Conservation (phyloP, 306 rosid species). For the Lotus japonicus region DNA sequence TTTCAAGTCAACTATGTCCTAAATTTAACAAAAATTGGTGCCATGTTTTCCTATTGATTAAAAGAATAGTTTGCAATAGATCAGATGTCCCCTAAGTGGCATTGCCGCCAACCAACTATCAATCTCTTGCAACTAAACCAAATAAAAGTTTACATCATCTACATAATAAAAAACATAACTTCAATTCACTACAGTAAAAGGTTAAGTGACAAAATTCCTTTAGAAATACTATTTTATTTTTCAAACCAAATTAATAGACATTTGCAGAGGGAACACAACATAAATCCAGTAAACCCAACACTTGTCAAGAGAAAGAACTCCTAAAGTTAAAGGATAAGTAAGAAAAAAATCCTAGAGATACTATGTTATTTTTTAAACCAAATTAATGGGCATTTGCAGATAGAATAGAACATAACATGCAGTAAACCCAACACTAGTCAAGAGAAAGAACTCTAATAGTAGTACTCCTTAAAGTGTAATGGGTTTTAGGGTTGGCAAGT, state of each 20-base stretch:
- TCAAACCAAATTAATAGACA: background rate
- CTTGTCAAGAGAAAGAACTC: background rate
- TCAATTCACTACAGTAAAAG: slow-evolving; percentile 8
- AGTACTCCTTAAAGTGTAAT: background rate
- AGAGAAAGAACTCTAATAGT: background rate
- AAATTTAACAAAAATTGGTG: background rate
- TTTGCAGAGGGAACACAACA: no score
- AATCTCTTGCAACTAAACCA: slow-evolving; percentile 13
- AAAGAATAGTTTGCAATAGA: background rate
- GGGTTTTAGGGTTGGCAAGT: no score
- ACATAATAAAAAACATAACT: background rate
- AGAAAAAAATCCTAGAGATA: background rate
- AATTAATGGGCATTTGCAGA: background rate
- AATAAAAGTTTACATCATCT: background rate
- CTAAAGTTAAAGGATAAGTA: slow-evolving; percentile 5
- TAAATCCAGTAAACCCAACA: slow-evolving; percentile 9
- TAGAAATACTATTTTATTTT: background rate
- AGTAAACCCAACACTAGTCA: slow-evolving; percentile 4
- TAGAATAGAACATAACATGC: background rate
- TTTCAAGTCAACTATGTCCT: background rate
- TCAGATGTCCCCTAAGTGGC: background rate
- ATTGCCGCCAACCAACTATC: background rate
- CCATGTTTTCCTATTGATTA: background rate
- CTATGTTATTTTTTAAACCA: slow-evolving; percentile 11
- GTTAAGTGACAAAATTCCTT: background rate